These are phyloP conservation scores for Termitomyces sp. DNA, from an alignment of 768 basidiomycete species.

Conservation along the genomic window DNA sequence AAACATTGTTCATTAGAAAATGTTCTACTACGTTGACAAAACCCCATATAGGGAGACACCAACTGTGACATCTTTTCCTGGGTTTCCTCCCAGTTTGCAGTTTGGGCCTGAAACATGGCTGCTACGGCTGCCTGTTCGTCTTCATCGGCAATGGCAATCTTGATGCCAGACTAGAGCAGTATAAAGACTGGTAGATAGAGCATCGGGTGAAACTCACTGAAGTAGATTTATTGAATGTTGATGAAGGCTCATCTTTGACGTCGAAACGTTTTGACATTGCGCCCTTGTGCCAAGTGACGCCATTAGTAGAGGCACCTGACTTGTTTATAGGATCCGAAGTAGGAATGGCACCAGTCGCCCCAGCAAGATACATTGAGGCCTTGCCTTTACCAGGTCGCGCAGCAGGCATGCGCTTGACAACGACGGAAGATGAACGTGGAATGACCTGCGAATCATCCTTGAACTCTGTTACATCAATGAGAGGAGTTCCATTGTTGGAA, in stretches of 20 bases:
- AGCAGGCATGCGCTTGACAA: slow-evolving; percentile 88
- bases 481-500: not conserved
- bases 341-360: slow-evolving; percentile 34
- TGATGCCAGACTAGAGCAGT: slow-evolving; percentile 24
- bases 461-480: slow-evolving; percentile 52
- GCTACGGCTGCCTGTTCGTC: slow-evolving; percentile 95
- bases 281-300: slow-evolving; percentile 57
- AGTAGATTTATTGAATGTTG: slow-evolving; percentile 27
- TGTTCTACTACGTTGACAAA: slow-evolving; percentile 62
- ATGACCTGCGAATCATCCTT: slow-evolving; percentile 89
- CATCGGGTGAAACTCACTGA: slow-evolving; percentile 19
- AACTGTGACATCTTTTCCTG: slow-evolving; percentile 99
- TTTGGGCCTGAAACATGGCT: slow-evolving; percentile 96
- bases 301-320: slow-evolving; percentile 25
- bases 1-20: slow-evolving; percentile 67
- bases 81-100: slow-evolving; percentile 95
- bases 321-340: slow-evolving; percentile 43
- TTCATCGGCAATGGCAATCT: slow-evolving; percentile 45
- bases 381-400: slow-evolving; percentile 78
- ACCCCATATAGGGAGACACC: slow-evolving; percentile 61
- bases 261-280: slow-evolving; percentile 91
- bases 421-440: slow-evolving; percentile 90
- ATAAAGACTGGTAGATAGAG: slow-evolving; percentile 2
- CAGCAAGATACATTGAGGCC: slow-evolving; percentile 69
- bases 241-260: slow-evolving; percentile 56